Base-by-base conservation (phyloP, 2,329 filamentous ascomycete genomes). In the Colletotrichum phormii region DNA sequence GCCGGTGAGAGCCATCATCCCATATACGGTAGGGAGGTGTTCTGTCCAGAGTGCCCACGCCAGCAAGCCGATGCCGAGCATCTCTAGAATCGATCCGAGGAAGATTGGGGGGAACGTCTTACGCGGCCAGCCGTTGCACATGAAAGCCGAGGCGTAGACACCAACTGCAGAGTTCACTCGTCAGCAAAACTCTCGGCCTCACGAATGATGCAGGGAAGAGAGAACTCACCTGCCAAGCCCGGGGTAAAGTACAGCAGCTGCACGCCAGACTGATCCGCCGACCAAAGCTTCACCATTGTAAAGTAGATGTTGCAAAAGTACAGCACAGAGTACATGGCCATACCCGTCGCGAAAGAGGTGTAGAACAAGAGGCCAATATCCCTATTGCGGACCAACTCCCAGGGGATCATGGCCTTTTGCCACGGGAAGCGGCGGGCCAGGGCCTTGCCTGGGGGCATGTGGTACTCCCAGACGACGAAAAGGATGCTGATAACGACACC, bases 281-380 rank as follows among this genome's bases (percentile, higher is more conserved):
- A 42, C 64, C 76, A 63, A 74, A 81, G 81, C 76, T 80, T 79
- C 4, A 93, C 91, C 18, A 92, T 81, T 2, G 89, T 88, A 78
- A 93, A 93, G 79, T 93, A 94, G 22, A 93, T 86, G 18, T 89
- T 89, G 75, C 92, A 89, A 76, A 93, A 94, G 79, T 93, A 94
- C 75, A 93, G 89, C 1, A 91, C 88, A 51, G 74, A 67, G 66
- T 75, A 88, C 84, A 86, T 87, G 64, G 83, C 85, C 76, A 89
- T 87, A 4, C 91, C 91, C 0, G 88, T 87, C 4, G 87, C 84
- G 76, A 91, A 89, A 75, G 91, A 90, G 75, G 92, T 86, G 70
- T 88, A 87, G 73, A 90, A 88, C n/a, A 93, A 79, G n/a, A 93
- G 82, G 0, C 86, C 83, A 1, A 90, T 88, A 74, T 94, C 90